Evolutionary conservation across 305 asterid species (phyloP), one percentile per base, ranked within the genome.

Genomic region (Fraxinus greggii): DNA sequence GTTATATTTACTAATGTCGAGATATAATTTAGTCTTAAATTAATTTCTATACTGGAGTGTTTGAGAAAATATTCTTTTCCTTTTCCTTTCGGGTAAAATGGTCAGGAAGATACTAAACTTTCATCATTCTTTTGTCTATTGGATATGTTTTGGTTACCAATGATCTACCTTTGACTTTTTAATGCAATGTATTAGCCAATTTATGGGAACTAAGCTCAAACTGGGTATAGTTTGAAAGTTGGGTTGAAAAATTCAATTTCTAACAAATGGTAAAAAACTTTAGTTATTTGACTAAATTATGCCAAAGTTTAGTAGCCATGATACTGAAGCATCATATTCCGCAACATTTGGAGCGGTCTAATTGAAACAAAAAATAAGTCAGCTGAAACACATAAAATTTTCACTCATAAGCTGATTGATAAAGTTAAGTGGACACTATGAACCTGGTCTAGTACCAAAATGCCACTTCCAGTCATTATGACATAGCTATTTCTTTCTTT

Each of bases 391-490:
- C 12, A 17, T 31, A 70, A 13, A 31, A 70, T 2, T 31, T 63
- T 26, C 32, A 8, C 9, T 70, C 42, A 5, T 31, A 29, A 29
- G 12, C 7, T 29, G 73, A 65, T 70, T 28, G 40, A 29, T 31
- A 23, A 70, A 21, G 29, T 28, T 31, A 70, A 70, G 12, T 70
- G 40, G 75, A 31, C 75, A 15, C 75, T 70, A 13, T 31, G 33
- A 63, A 10, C 72, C 10, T 24, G 23, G n/a, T 24, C 32, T 10
- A 24, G 33, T 77, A 26, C 56, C 75, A 45, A 40, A 29, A 31
- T 29, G 23, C 65, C 70, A 45, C 79, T 81, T 77, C 72, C 83
- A 45, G 81, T 74, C 54, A 83, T 23, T 23, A 31, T 59, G 33
- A 63, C 72, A 24, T 63, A n/a, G 7, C 70, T 35, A 33, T 59